Evolutionary conservation across 2,329 filamentous ascomycete species (phyloP).

Genomic region (Grosmannia huntii): DNA sequence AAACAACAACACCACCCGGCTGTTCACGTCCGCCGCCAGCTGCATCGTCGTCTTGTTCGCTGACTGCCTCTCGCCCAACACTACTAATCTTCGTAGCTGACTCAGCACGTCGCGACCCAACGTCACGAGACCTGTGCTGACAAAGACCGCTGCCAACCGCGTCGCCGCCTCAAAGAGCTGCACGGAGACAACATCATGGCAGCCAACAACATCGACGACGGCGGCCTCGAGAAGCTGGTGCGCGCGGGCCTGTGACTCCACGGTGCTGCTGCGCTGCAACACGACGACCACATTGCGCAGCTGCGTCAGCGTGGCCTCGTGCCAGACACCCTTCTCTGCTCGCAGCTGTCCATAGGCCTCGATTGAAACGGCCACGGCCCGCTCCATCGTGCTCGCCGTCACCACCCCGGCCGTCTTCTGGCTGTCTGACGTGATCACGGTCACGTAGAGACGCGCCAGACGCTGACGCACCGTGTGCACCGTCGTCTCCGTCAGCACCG

Average conservation of each 20-base stretch:
- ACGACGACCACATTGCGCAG: conserved; percentile 29
- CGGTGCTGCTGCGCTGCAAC: conserved; percentile 24
- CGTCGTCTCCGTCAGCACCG: conserved; percentile 10
- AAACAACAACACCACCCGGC: neutral
- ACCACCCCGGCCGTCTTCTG: conserved; percentile 15
- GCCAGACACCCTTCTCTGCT: conserved; percentile 30
- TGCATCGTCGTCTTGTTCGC: neutral
- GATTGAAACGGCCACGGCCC: conserved; percentile 25
- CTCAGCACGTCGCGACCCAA: neutral
- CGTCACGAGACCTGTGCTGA: neutral
- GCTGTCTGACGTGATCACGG: conserved; percentile 23
- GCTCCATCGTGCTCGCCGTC: conserved; percentile 21
- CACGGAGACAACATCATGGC: conserved; percentile 22
- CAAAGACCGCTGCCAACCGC: conserved; percentile 11
- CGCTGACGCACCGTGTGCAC: conserved; percentile 34
- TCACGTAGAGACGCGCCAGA: conserved; percentile 33
- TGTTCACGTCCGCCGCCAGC: neutral
- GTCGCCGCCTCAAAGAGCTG: conserved; percentile 35
- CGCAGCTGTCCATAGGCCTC: conserved; percentile 30
- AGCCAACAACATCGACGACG: conserved; percentile 26
- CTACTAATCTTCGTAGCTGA: neutral
- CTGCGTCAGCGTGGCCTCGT: conserved; percentile 29
- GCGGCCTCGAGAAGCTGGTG: conserved; percentile 25
- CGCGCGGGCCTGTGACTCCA: conserved; percentile 25
- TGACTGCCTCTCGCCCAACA: neutral